These are phyloP conservation scores for Myxozyma neotropica DNA, from an alignment of 805 yeast genomes.

Conservation along the genomic window DNA sequence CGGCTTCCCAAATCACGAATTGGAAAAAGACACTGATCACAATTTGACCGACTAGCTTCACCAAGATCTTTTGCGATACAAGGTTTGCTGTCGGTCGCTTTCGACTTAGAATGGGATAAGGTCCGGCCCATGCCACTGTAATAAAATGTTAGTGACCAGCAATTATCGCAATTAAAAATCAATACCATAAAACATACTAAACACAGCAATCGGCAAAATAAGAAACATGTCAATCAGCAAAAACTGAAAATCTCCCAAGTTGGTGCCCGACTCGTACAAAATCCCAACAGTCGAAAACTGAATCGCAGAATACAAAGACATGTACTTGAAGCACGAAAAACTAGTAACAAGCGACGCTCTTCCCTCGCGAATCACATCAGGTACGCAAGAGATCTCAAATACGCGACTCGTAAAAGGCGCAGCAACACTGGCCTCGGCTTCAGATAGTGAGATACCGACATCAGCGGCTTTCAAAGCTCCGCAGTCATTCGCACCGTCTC, in stretches of 20 bases:
- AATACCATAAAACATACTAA: constrained; percentile 45
- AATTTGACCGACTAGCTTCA: constrained; percentile 82
- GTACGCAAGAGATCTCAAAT: constrained; percentile 90
- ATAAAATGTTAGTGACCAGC: constrained; percentile 37
- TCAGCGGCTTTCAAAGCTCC: constrained; percentile 98
- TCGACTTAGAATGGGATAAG: constrained; percentile 58
- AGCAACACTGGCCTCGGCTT: constrained; percentile 98
- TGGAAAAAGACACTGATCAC: constrained; percentile 66
- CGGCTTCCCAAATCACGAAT: constrained; percentile 62
- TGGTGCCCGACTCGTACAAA: constrained; percentile 83
- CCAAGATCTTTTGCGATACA: constrained; percentile 82
- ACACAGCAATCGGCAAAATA: constrained; percentile 91
- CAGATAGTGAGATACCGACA: constrained; percentile 92
- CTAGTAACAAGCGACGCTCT: constrained; percentile 93
- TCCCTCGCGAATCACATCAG: constrained; percentile 90
- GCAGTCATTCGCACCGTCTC: constrained; percentile 99
- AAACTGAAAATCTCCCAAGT: constrained; percentile 95
- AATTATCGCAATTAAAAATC: background rate
- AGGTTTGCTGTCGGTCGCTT: constrained; percentile 94
- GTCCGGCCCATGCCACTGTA: constrained; percentile 88
- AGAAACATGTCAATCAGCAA: constrained; percentile 87
- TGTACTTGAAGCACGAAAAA: constrained; percentile 95
- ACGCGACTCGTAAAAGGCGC: constrained; percentile 94
- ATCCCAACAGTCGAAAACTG: constrained; percentile 88
- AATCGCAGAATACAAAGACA: constrained; percentile 96